phyloP scores from a whole-genome alignment of 1,284 basidiomycete genomes.

The Anthracocystis walkeri region DNA sequence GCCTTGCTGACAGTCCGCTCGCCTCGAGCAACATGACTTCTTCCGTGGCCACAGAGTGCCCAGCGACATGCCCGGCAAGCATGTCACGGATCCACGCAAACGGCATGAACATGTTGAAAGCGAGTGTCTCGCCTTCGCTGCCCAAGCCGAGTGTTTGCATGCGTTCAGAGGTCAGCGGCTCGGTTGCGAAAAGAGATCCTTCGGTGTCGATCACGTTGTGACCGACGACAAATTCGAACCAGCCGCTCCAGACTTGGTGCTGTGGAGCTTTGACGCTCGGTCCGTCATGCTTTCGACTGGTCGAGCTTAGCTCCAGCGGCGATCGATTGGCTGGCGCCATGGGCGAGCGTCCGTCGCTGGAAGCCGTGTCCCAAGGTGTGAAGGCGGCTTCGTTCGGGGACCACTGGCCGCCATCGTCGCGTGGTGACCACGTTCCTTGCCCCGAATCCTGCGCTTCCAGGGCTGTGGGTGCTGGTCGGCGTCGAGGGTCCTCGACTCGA shows the following conservation, averaged over 20 bases:
- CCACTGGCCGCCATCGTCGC: slow-evolving; percentile 9
- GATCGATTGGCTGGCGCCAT: slow-evolving; percentile 8
- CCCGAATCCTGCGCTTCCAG: not conserved
- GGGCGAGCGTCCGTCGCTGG: slow-evolving; percentile 4
- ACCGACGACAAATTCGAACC: slow-evolving; percentile 17
- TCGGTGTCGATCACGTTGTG: slow-evolving; percentile 21
- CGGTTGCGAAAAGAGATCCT: slow-evolving; percentile 14
- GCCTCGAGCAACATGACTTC: slow-evolving; percentile 32
- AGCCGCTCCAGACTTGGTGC: slow-evolving; percentile 10
- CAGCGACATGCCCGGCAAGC: slow-evolving; percentile 12
- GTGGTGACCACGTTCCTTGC: slow-evolving; percentile 11
- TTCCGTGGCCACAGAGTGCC: not conserved
- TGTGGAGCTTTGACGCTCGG: slow-evolving; percentile 4
- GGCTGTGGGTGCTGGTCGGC: slow-evolving; percentile 5
- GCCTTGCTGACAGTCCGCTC: slow-evolving; percentile 6
- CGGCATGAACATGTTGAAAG: slow-evolving; percentile 34
- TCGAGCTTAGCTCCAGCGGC: slow-evolving; percentile 5
- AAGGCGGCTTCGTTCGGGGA: slow-evolving; percentile 7
- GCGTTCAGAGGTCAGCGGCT: slow-evolving; percentile 12
- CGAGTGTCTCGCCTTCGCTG: slow-evolving; percentile 4
- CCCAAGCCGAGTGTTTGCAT: slow-evolving; percentile 18
- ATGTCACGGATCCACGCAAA: slow-evolving; percentile 35
- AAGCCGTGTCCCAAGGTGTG: not conserved
- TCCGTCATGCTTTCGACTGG: not conserved
- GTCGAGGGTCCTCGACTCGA: slow-evolving; percentile 29